phyloP scores from a whole-genome alignment of 2,329 filamentous ascomycete genomes.

The Calonectria fujianensis region DNA sequence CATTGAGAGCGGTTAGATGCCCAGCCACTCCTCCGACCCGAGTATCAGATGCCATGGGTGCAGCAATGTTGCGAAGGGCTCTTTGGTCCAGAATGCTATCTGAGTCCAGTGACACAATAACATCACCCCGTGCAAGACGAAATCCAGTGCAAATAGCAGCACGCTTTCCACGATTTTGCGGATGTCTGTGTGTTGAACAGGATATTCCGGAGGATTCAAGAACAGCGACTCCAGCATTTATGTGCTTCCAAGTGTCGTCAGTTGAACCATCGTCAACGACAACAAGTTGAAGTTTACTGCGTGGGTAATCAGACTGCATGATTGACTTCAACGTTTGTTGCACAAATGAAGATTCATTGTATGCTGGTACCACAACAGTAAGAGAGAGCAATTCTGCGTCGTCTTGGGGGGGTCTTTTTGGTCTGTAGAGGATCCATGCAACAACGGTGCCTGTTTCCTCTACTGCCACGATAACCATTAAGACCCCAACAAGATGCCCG shows the following conservation, averaged over 20 bases:
- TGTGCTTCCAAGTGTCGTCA: slow-evolving; percentile 16
- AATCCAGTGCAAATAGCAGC: slow-evolving; percentile 9
- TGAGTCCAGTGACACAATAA: slow-evolving; percentile 9
- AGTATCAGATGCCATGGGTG: neutral
- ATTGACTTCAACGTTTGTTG: slow-evolving; percentile 11
- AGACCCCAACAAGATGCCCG: neutral
- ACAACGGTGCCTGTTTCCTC: slow-evolving; percentile 6
- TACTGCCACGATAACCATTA: neutral
- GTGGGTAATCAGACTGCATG: neutral
- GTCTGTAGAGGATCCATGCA: neutral
- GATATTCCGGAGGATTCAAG: slow-evolving; percentile 2
- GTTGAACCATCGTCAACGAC: slow-evolving; percentile 4
- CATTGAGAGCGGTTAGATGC: slow-evolving; percentile 2
- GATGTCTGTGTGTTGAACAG: neutral
- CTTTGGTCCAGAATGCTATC: slow-evolving; percentile 14
- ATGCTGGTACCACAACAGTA: slow-evolving; percentile 8
- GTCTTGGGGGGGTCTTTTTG: neutral
- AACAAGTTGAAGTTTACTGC: neutral
- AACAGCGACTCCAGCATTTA: neutral
- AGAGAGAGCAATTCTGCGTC: neutral
- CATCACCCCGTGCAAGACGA: neutral
- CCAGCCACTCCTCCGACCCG: slow-evolving; percentile 16
- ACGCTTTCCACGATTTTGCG: neutral
- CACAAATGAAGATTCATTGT: slow-evolving; percentile 14
- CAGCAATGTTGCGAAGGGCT: slow-evolving; percentile 5